phyloP scores from a whole-genome alignment of 2,329 filamentous ascomycete species.

The Stromatinia cepivora region DNA sequence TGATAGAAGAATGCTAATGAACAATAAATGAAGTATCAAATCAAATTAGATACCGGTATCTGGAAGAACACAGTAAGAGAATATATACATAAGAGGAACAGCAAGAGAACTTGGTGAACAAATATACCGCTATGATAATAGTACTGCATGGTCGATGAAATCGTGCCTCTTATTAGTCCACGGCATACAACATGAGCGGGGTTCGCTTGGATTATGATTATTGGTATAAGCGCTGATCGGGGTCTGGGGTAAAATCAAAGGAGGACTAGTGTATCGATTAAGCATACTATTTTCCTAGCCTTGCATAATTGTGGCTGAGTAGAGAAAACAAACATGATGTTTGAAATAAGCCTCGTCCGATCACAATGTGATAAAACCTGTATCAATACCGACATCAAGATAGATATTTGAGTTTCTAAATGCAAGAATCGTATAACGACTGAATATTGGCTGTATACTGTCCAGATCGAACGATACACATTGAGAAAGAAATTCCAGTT shows the following conservation, averaged over 20 bases:
- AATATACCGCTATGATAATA: neutral
- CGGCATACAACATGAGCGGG: neutral
- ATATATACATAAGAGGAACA: neutral
- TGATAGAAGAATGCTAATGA: neutral
- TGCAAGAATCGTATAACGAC: neutral
- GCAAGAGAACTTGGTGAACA: neutral
- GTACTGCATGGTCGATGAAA: neutral
- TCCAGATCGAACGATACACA: neutral
- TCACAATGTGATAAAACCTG: neutral
- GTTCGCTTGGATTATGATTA: neutral
- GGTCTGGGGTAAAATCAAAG: conserved; percentile 15
- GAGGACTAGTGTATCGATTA: neutral
- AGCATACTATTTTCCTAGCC: neutral
- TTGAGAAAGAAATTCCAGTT: neutral
- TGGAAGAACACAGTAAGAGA: neutral
- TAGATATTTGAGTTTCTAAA: neutral
- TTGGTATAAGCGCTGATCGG: conserved; percentile 4
- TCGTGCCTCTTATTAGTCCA: neutral
- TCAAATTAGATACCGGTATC: neutral
- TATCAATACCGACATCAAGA: neutral
- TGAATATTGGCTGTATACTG: neutral
- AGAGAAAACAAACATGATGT: neutral
- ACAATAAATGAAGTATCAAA: neutral
- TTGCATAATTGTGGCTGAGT: conserved; percentile 15
- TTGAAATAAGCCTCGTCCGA: neutral